Percentiles rank a stretch among this genome's conserved stretches.
phyloP scores from a whole-genome alignment of 176 grass and related monocot species.

The Cenchrus purpureus region DNA sequence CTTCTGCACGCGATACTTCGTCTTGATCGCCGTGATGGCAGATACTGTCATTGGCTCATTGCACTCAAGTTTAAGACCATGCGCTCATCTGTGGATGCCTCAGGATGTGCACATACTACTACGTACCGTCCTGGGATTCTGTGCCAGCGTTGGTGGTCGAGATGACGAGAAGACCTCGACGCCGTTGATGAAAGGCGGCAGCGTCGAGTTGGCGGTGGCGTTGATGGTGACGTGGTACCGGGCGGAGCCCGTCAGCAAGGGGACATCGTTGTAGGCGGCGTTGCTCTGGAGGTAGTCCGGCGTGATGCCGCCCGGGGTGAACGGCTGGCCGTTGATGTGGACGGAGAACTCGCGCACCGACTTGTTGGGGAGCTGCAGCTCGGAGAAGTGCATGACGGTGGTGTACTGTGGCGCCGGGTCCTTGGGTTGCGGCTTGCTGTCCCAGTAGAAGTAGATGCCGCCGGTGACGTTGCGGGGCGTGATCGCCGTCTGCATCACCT shows the following conservation, averaged over 20 bases:
- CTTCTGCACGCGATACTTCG: conserved; percentile 45
- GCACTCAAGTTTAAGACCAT: not conserved
- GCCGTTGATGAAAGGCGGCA: conserved; percentile 46
- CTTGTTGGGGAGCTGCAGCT: too few species aligned
- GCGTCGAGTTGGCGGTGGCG: conserved; percentile 33
- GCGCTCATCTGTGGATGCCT: too few species aligned
- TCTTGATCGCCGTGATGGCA: conserved; percentile 53
- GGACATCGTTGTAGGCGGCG: not conserved
- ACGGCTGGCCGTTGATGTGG: not conserved
- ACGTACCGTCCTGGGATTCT: conserved; percentile 8
- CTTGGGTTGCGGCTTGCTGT: too few species aligned
- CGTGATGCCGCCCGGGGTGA: not conserved
- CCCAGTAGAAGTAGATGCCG: too few species aligned
- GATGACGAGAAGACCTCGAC: conserved; percentile 39
- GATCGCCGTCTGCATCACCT: too few species aligned
- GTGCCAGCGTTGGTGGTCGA: conserved; percentile 16
- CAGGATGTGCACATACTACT: too few species aligned
- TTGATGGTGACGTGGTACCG: conserved; percentile 8
- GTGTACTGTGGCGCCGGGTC: too few species aligned
- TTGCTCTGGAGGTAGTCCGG: not conserved
- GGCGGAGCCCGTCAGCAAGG: rapidly evolving
- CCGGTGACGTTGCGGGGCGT: too few species aligned
- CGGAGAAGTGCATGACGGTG: too few species aligned
- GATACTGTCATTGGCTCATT: conserved; percentile 36
- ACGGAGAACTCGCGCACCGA: too few species aligned